phyloP scores from a whole-genome alignment of 176 grass and related monocot genomes.

The Chrysopogon serrulatus region DNA sequence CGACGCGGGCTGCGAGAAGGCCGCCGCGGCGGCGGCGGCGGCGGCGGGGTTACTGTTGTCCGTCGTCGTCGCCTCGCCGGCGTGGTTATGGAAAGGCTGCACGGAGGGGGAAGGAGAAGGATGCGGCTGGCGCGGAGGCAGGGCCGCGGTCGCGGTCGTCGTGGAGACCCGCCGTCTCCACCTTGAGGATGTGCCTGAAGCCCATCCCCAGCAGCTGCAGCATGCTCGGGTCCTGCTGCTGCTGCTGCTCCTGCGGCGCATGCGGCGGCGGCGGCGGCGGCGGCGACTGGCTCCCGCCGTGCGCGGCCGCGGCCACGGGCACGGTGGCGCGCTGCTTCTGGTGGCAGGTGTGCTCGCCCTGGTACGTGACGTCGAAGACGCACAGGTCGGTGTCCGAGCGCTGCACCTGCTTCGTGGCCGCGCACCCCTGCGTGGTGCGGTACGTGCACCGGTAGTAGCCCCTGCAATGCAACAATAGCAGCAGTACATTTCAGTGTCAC shows the following conservation, averaged over 20 bases:
- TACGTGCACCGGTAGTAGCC: constrained; percentile 91
- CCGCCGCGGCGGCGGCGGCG: background rate
- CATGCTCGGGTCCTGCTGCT: background rate
- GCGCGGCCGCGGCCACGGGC: background rate
- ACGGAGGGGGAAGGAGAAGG: constrained; percentile 37
- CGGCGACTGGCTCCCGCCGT: background rate
- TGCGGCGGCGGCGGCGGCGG: background rate
- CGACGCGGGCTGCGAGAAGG: constrained; percentile 14
- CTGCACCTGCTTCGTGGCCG: constrained; percentile 83
- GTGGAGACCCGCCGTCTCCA: background rate
- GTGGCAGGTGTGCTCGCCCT: constrained; percentile 65
- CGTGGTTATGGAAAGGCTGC: background rate
- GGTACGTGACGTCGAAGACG: constrained; percentile 75
- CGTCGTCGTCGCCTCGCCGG: background rate
- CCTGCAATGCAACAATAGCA: constrained; percentile 16
- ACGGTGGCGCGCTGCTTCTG: constrained; percentile 16
- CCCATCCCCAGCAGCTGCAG: constrained; percentile 39
- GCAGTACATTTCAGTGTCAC: no score
- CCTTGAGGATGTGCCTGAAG: constrained; percentile 42
- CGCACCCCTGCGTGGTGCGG: constrained; percentile 52
- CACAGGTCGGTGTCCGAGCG: constrained; percentile 57
- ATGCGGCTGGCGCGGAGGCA: background rate
- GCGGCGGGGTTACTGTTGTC: background rate
- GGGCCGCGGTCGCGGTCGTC: background rate
- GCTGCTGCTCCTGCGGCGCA: background rate